phyloP scores from a whole-genome alignment of 106 monocot species.

The Ottelia alismoides region DNA sequence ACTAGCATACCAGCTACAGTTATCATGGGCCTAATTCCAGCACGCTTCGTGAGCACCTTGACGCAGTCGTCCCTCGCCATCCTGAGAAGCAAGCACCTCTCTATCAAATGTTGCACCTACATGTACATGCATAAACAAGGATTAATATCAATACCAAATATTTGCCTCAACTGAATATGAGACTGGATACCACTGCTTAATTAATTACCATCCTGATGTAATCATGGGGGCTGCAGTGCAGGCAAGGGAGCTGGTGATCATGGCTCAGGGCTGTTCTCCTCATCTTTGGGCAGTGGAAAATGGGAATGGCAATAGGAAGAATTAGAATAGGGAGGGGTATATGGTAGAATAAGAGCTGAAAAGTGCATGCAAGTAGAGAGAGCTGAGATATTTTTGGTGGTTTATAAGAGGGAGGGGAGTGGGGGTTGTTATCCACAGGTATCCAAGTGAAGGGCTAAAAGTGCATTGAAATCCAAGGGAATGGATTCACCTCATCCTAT shows the following conservation, averaged over 20 bases:
- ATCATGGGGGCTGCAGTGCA: constrained; percentile 38
- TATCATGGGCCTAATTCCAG: constrained; percentile 26
- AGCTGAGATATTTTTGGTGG: constrained; percentile 8
- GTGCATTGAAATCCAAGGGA: constrained; percentile 5
- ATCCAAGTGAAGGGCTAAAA: constrained; percentile 10
- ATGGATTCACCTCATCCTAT: constrained; percentile 17
- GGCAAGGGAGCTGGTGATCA: constrained; percentile 23
- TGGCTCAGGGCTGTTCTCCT: constrained; percentile 1
- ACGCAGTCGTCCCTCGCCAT: constrained; percentile 43
- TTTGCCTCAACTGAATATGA: not conserved
- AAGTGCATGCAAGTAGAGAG: not conserved
- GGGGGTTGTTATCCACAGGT: constrained; percentile 9
- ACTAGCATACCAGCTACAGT: constrained; percentile 32
- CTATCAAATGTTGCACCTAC: constrained; percentile 47
- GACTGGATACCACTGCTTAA: too few species aligned
- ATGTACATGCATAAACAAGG: too few species aligned
- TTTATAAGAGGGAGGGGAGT: not conserved
- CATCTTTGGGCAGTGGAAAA: not conserved
- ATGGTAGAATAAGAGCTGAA: not conserved
- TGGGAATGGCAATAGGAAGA: not conserved
- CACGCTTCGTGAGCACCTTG: constrained; percentile 29
- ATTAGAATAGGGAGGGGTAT: too few species aligned
- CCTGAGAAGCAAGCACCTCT: constrained; percentile 42
- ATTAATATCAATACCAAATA: not conserved
- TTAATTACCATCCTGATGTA: constrained; percentile 49